Evolutionary conservation across 768 basidiomycete species (phyloP), one percentile per base, ranked within the genome.

Genomic region (Boletus sp.): DNA sequence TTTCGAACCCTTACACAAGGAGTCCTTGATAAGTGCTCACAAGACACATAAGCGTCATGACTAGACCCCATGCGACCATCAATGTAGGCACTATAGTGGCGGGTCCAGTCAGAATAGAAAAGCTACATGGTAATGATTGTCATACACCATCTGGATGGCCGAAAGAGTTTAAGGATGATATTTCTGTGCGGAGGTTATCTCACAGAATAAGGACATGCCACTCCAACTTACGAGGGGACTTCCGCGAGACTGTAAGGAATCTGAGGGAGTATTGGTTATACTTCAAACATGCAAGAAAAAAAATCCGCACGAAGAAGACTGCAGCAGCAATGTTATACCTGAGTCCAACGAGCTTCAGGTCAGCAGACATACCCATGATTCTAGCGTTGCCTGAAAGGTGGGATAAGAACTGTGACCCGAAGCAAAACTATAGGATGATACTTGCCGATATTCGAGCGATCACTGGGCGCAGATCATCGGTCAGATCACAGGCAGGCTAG

Each of bases 391-490:
- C 77, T 78, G 29, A 35, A 35, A 39, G n/a, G 20, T 7, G 5
- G 18, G 11, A 32, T 64, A 4, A 64, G 61, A 33, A 1, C 14
- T 10, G 4, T 20, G 36, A 36, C 15, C 20, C 12, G 3, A 24
- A 41, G 11, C 2, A 24, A 18, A 24, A 17, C 29, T 7, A 6
- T 2, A 36, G 14, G 39, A 54, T 36, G 33, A 20, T 37, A 68
- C 71, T 71, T 59, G 52, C 78, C 80, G 44, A 80, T 65, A 64
- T 79, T 81, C 48, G 76, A 66, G 24, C 80, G 75, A 63, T 80
- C 80, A 20, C 76, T 77, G 49, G 30, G 50, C 11, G 42, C 44
- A 30, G 18, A 41, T 17, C 5, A 7, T 49, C 14, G 15, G 15
- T 56, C 17, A 35, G 36, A 41, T 6, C 1, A 1, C 2, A 20